Evolutionary conservation across 2,329 filamentous ascomycete genomes (phyloP), one percentile per base, ranked within the genome.

Genomic region (Neurospora sp.): DNA sequence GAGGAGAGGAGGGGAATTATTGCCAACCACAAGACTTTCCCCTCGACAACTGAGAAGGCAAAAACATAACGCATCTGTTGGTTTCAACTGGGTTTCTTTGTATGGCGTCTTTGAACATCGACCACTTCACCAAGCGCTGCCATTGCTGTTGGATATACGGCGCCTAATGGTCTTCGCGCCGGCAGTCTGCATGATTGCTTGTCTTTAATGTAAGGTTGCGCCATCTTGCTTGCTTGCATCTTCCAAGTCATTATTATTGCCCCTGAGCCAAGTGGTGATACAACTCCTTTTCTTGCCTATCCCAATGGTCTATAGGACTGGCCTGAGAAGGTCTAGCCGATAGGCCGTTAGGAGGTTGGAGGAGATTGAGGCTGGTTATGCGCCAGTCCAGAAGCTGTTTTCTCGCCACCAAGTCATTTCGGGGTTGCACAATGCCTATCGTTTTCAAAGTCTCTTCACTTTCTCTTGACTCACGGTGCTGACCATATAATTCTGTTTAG

Each of bases 191-290:
- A 70, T 69, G 66, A 23, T 52, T 66, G 19, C 68, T 62, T 52
- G 67, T 66, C 69, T 67, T 69, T 72, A 43, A 71, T 72, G 69
- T 67, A 68, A 66, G 66, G 33, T 68, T 33, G 17, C 23, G 62
- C 68, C 65, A 68, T 57, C 67, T 43, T 70, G 46, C 67, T 66
- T 68, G n/a, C 52, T 67, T 41, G n/a, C 23, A 33, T 65, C 37
- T 40, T 69, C 67, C 39, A 39, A 67, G 15, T 66, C 46, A 37
- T 33, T 12, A 37, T 33, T 12, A 19, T 33, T 33, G 12, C 46
- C 67, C 40, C 12, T 69, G 43, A 11, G 23, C 33, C 19, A 57
- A 36, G 1, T 36, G 46, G 46, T 57, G 46, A 33, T 8, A 57
- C 46, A 33, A 52, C 43, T 52, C 3, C 17, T 23, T 23, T 43